Evolutionary conservation across 768 basidiomycete species (phyloP).

Genomic region (Rhodotorula sphaerocarpa): DNA sequence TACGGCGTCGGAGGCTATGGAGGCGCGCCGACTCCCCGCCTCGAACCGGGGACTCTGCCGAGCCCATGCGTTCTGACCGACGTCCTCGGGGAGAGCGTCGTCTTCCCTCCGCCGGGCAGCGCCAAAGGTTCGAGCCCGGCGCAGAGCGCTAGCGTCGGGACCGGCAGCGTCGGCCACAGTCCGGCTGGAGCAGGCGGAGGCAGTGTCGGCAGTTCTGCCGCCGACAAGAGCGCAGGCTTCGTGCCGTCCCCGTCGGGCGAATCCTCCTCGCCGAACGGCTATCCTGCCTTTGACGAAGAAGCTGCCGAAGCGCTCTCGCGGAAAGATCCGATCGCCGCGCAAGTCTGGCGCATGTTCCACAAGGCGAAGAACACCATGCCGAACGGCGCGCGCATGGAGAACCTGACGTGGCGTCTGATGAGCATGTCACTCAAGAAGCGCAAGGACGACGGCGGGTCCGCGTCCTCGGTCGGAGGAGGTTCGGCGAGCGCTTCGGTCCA

Average conservation of each 20-base stretch:
- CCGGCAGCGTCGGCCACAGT: background rate
- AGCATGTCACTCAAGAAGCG: constrained; percentile 84
- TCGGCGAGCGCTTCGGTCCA: background rate
- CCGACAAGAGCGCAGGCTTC: background rate
- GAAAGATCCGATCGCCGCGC: constrained; percentile 85
- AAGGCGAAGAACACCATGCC: constrained; percentile 80
- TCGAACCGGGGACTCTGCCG: constrained; percentile 3
- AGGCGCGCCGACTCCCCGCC: constrained; percentile 12
- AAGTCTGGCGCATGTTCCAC: constrained; percentile 95
- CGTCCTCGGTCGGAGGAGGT: constrained; percentile 35
- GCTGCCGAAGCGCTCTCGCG: constrained; percentile 19
- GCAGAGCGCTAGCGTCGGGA: background rate
- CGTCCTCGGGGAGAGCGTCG: constrained; percentile 20
- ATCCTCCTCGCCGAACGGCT: constrained; percentile 14
- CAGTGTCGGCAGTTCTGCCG: background rate
- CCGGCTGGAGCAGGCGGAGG: background rate
- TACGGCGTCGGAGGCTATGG: constrained; percentile 25
- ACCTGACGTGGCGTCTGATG: constrained; percentile 98
- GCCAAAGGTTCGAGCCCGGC: background rate
- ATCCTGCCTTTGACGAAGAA: constrained; percentile 31
- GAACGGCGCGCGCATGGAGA: constrained; percentile 93
- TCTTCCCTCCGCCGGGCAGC: constrained; percentile 3
- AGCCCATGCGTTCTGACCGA: constrained; percentile 28
- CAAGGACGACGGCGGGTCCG: constrained; percentile 52
- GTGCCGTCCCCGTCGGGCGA: background rate